Conservation (phyloP, 2,329 filamentous ascomycete species). For the Aspergillus quadrilineatus region DNA sequence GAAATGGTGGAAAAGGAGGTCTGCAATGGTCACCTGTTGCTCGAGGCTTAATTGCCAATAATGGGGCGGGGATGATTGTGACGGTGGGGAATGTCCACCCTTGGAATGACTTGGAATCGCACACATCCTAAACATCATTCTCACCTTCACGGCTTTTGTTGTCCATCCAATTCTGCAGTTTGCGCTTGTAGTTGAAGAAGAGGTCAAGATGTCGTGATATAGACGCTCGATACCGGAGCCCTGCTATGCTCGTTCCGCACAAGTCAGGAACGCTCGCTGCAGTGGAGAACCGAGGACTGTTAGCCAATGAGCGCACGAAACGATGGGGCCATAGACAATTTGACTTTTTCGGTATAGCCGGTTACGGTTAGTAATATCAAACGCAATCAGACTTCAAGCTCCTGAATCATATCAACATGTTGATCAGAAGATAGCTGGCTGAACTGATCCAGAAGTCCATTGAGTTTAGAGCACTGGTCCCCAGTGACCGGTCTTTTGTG, state of each 20-base stretch:
- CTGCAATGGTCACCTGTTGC: conserved; percentile 11
- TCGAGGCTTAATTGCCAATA: conserved; percentile 13
- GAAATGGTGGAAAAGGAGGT: conserved; percentile 12
- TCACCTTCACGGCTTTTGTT: not conserved
- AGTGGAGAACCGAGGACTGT: conserved; percentile 21
- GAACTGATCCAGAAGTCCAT: too few relatives aligned
- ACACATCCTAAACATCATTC: not conserved
- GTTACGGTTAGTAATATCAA: conserved; percentile 6
- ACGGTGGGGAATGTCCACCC: conserved; percentile 7
- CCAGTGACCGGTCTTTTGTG: too few relatives aligned
- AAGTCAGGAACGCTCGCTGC: conserved; percentile 33
- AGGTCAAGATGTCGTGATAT: conserved; percentile 3
- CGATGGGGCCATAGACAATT: conserved; percentile 18
- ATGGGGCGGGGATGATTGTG: not conserved
- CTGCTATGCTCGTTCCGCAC: conserved; percentile 16
- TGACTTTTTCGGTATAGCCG: conserved; percentile 14
- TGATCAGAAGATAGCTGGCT: too few relatives aligned
- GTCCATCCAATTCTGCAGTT: not conserved
- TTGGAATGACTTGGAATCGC: not conserved
- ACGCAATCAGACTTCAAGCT: conserved; percentile 9
- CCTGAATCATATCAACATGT: conserved; percentile 12
- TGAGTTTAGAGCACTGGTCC: too few relatives aligned
- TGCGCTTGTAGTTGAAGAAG: not conserved
- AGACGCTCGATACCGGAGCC: conserved; percentile 3
- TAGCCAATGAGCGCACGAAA: not conserved